Conservation (phyloP, 2,329 filamentous ascomycete species). For the Bipolaris gigantea region DNA sequence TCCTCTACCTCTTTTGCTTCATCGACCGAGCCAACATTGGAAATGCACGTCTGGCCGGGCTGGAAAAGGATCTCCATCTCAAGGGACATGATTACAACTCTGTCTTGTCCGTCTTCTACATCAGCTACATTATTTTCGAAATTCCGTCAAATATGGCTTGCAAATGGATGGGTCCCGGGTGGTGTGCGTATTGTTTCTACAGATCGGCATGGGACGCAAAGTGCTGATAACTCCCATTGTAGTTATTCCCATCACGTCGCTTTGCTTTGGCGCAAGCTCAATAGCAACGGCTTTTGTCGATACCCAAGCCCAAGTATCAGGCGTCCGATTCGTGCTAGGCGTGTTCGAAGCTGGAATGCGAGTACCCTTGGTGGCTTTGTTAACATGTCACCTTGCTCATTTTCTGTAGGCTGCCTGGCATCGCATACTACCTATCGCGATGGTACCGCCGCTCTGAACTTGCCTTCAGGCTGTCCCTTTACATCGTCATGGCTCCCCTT, state of each 20-base stretch:
- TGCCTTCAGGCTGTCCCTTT: constrained; percentile 67
- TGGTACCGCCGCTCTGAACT: constrained; percentile 74
- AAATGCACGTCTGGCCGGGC: constrained; percentile 68
- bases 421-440: constrained; percentile 71
- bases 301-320: constrained; percentile 56
- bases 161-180: constrained; percentile 72
- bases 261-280: constrained; percentile 66
- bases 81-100: constrained; percentile 68
- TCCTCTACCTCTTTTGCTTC: constrained; percentile 73
- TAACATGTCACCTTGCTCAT: too few relatives aligned
- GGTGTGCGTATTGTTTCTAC: constrained; percentile 48
- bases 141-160: constrained; percentile 69
- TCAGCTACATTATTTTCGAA: constrained; percentile 64
- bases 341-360: constrained; percentile 71
- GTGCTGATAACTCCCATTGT: background rate
- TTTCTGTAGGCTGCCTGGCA: constrained; percentile 59
- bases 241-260: constrained; percentile 61
- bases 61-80: constrained; percentile 64
- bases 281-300: constrained; percentile 68
- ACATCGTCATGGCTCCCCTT: constrained; percentile 70
- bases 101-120: constrained; percentile 69
- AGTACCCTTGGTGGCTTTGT: too few relatives aligned
- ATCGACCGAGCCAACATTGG: constrained; percentile 76
- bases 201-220: background rate
- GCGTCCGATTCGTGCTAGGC: constrained; percentile 66